Evolutionary conservation across 169 alveolate species (phyloP).

Genomic region (Cryptosporidium sp.): DNA sequence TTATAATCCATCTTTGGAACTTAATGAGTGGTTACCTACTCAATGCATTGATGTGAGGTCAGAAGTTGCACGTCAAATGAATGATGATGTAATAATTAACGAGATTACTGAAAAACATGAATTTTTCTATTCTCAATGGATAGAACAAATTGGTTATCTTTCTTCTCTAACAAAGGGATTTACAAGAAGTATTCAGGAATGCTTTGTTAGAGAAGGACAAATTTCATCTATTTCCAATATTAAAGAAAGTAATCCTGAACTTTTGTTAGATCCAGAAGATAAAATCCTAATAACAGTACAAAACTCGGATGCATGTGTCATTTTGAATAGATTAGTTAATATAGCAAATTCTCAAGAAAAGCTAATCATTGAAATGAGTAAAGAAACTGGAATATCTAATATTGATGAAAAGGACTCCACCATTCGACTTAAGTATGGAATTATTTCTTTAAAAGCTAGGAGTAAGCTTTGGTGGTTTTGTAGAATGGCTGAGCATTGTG

Average conservation of each 20-base stretch:
- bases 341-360: slow-evolving; percentile 64
- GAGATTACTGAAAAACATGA: slow-evolving; percentile 40
- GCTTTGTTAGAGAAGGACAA: slow-evolving; percentile 37
- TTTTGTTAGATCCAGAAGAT: slow-evolving; percentile 55
- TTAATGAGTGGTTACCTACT: slow-evolving; percentile 72
- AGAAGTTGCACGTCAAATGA: slow-evolving; percentile 12
- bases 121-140: slow-evolving; percentile 70
- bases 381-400: neutral
- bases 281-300: slow-evolving; percentile 47
- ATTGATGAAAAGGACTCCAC: neutral
- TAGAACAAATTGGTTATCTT: slow-evolving; percentile 33
- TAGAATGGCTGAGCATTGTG: slow-evolving; percentile 70
- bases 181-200: slow-evolving; percentile 10
- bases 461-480: slow-evolving; percentile 66
- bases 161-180: slow-evolving; percentile 27
- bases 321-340: slow-evolving; percentile 19
- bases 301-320: slow-evolving; percentile 39
- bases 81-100: neutral
- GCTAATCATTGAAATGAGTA: slow-evolving; percentile 30
- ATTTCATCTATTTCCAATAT: slow-evolving; percentile 1
- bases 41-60: slow-evolving; percentile 21
- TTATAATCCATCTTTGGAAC: neutral
- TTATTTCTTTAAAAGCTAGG: slow-evolving; percentile 53
- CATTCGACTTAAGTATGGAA: slow-evolving; percentile 22
- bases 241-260: slow-evolving; percentile 20